Conservation (phyloP, 352 stramenopile genomes). For the Phytophthora foliorum region DNA sequence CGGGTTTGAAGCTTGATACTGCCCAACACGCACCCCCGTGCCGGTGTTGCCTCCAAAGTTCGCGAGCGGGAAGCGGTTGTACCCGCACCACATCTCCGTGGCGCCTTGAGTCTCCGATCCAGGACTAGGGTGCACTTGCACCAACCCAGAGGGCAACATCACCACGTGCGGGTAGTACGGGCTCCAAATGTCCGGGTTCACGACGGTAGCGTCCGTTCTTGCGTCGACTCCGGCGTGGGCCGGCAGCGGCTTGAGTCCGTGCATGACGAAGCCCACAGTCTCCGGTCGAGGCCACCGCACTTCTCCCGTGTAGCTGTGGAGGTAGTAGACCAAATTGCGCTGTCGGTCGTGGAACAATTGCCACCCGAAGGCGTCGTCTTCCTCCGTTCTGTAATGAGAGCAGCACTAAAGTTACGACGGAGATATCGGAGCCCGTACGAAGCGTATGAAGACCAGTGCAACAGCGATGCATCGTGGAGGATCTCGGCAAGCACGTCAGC, state of each 20-base stretch:
- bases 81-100: constrained; percentile 48
- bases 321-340: constrained; percentile 61
- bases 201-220: constrained; percentile 6
- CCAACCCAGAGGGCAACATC: constrained; percentile 64
- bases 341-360: constrained; percentile 55
- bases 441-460: constrained; percentile 6
- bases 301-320: constrained; percentile 81
- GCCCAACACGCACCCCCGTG: background rate
- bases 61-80: constrained; percentile 61
- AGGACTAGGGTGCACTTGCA: constrained; percentile 48
- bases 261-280: constrained; percentile 61
- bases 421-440: constrained; percentile 19
- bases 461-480: background rate
- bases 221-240: constrained; percentile 10
- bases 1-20: background rate
- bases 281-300: constrained; percentile 70
- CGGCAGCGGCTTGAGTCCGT: constrained; percentile 52
- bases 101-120: constrained; percentile 23
- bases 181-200: constrained; percentile 46
- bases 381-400: constrained; percentile 15
- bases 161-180: constrained; percentile 67
- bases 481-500: background rate
- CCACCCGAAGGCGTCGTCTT: constrained; percentile 66
- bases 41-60: constrained; percentile 9
- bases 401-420: background rate